Base-by-base conservation (phyloP, 805 yeast genomes). In the Tetrapisispora phaffii region DNA sequence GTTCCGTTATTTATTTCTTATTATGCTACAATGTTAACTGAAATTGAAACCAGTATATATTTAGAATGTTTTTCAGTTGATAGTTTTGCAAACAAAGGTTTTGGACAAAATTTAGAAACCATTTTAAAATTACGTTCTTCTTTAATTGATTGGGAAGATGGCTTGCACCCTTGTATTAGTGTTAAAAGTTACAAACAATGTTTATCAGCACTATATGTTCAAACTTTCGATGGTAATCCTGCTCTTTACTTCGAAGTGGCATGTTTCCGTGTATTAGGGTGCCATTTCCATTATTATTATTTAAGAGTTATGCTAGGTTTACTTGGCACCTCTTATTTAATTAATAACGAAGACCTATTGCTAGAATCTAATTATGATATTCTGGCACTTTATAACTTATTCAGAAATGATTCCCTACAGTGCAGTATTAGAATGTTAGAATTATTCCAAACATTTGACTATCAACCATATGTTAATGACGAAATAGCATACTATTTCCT, bases 201-300 rank as follows among this genome's bases (percentile, higher is more conserved):
- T 40, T 20, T 58, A 13, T 49, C 55, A 13, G 39, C 57, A 23
- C 31, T 54, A 10, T 52, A 47, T 37, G 48, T 53, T n/a, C 54
- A 54, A 32, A 44, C 49, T 17, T 44, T 42, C 6, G 39, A 45
- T 8, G 52, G 51, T 1, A 49, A 49, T 28, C 54, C 62, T 2
- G 53, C 51, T 20, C 24, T 52, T 10, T 46, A 45, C 21, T 52
- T 50, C 33, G 58, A 52, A 21, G 41, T 52, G 12, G 52, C 57
- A 1, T 57, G 60, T 24, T 44, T 48, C 8, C 51, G 52, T 24
- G 52, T 58, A 13, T 28, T 57, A 8, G 46, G 48, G n/a, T 46
- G 55, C 34, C 62, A 60, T 42, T 52, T 54, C 38, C 57, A 57
- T 26, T 48, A 45, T 33, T 44, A 49, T 20, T 52, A 55, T 42